phyloP scores from a whole-genome alignment of 257 asterid species.

The Solanum sitiens region DNA sequence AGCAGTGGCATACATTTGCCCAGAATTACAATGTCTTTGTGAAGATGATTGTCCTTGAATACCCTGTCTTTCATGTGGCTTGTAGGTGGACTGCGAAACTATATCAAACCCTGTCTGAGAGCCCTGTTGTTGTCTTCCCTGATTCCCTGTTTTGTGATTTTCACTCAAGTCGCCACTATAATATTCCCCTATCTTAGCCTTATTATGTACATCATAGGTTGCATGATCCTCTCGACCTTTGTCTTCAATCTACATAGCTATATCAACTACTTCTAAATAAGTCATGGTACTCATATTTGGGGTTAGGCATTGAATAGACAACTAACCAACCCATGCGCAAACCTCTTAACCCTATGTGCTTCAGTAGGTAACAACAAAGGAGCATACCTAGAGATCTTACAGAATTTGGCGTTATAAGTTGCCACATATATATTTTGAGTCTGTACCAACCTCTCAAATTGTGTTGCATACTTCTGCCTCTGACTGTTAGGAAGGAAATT shows the following conservation, averaged over 20 bases:
- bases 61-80: background rate
- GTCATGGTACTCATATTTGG: background rate
- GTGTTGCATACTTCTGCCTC: background rate
- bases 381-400: background rate
- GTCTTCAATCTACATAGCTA: background rate
- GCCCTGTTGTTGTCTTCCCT: background rate
- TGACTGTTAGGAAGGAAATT: background rate
- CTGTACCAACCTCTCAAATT: too few relatives aligned
- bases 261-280: background rate
- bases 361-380: background rate
- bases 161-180: too few relatives aligned
- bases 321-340: background rate
- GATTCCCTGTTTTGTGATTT: background rate
- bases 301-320: background rate
- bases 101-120: background rate
- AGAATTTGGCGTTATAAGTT: background rate
- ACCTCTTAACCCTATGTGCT: background rate
- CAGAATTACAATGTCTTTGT: too few relatives aligned
- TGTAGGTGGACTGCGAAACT: background rate
- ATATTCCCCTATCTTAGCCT: background rate
- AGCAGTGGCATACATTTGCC: background rate
- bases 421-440: background rate
- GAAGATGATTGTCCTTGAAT: background rate
- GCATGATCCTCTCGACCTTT: background rate
- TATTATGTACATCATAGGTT: background rate